Conservation (phyloP, 805 yeast genomes). For the Metschnikowia borealis region DNA sequence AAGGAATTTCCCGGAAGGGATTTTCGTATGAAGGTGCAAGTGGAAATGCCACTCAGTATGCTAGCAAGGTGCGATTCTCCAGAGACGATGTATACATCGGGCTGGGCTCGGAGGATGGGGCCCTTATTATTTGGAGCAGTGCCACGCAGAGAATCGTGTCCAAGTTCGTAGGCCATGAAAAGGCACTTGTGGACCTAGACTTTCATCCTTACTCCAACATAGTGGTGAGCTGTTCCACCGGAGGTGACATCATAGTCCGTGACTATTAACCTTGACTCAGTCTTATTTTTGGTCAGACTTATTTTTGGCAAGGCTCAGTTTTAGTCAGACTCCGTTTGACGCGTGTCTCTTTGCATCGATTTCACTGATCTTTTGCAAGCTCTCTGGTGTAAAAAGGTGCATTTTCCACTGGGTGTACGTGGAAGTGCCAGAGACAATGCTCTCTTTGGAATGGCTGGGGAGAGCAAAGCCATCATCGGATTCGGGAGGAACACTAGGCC, state of each 20-base stretch:
- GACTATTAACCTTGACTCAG: neutral
- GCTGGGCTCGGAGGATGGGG: slow-evolving; percentile 63
- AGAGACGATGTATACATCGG: slow-evolving; percentile 34
- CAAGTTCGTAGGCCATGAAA: slow-evolving; percentile 57
- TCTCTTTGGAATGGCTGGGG: slow-evolving; percentile 23
- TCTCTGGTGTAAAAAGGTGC: slow-evolving; percentile 28
- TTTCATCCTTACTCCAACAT: slow-evolving; percentile 42
- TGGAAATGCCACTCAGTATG: slow-evolving; percentile 47
- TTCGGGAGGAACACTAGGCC: slow-evolving; percentile 7
- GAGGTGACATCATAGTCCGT: slow-evolving; percentile 52
- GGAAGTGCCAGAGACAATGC: neutral
- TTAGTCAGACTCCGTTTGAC: no score
- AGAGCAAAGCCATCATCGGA: slow-evolving; percentile 2
- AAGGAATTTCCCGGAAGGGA: slow-evolving; percentile 37
- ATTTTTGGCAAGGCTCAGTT: no score
- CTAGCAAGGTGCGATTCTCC: slow-evolving; percentile 50
- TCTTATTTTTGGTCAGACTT: neutral
- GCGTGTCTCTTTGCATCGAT: neutral
- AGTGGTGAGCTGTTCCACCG: slow-evolving; percentile 49
- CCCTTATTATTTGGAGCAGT: slow-evolving; percentile 59
- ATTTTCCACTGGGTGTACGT: slow-evolving; percentile 24
- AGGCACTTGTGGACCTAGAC: slow-evolving; percentile 59
- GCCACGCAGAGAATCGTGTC: slow-evolving; percentile 43
- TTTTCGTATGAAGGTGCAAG: slow-evolving; percentile 58
- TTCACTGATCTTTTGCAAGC: slow-evolving; percentile 25